Base-by-base conservation (phyloP, 371 early-diverging fungal species). In the Mucor racemosus region DNA sequence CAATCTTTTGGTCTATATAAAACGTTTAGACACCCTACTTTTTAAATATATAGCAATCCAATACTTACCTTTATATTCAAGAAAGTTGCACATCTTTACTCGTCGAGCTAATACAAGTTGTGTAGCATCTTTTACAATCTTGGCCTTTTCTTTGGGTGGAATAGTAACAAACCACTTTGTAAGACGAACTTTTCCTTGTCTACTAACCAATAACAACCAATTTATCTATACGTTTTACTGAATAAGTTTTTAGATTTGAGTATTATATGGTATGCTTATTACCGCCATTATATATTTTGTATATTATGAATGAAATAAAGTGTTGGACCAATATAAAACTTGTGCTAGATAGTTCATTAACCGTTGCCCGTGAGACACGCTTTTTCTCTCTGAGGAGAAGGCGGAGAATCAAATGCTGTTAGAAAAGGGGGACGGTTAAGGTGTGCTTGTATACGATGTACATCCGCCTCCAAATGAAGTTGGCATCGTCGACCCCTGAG, bases 1-100 rank as follows among this genome's bases (percentile, higher is more conserved):
- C 95, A 34, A 97, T 90, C 68, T 95, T 96, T 75, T 92, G 94
- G 70, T 96, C 95, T 93, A 66, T 10, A 46, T 38, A 31, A 21
- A 26, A 21, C 6, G 13, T 53, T 11, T 33, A n/a, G 1, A 17
- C 3, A 9, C 14, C 11, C 0, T 5, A 26, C 26, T 26, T 26
- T 13, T 3, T 14, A 31, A 35, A 31, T 3, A 21, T 15, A 35
- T 2, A 26, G 5, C n/a, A 40, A 9, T n/a, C 0, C 1, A 34
- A 31, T 35, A 1, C 35, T 65, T 76, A 93, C 94, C 95, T 86
- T 95, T 95, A 76, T 95, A 97, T 81, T 98, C 98, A 63, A 99
- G 77, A 69, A 99, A 97, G 72, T 99, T 99, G 81, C 98, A 98
- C 94, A 97, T 95, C 77, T 96, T 97, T 13, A 96, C 87, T 74